Conservation (phyloP, 1,284 basidiomycete genomes). For the Porogramme epimiltina region DNA sequence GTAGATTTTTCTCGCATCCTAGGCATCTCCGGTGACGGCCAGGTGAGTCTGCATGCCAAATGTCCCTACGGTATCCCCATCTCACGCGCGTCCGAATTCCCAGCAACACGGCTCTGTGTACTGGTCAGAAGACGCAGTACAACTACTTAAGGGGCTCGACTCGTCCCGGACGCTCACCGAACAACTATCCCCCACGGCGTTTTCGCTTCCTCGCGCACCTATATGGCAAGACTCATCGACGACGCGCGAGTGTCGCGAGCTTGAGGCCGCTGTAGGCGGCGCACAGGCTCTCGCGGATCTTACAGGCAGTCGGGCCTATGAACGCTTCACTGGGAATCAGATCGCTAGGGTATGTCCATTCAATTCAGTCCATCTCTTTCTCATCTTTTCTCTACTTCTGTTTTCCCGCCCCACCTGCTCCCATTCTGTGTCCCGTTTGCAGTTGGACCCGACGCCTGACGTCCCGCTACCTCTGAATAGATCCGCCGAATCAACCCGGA, state of each 20-base stretch:
- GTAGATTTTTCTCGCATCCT: conserved; percentile 62
- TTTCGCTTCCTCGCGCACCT: conserved; percentile 72
- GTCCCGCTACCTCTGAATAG: conserved; percentile 33
- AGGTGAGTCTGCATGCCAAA: conserved; percentile 42
- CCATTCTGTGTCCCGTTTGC: neutral
- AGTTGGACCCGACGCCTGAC: neutral
- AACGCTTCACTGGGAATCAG: conserved; percentile 87
- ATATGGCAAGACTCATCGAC: conserved; percentile 96
- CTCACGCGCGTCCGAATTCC: no score
- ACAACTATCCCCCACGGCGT: conserved; percentile 64
- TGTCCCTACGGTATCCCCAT: neutral
- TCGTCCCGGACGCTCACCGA: conserved; percentile 49
- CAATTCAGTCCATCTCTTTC: conserved; percentile 15
- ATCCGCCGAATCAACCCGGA: conserved; percentile 61
- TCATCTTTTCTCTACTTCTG: neutral
- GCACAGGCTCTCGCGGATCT: conserved; percentile 70
- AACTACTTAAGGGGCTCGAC: conserved; percentile 58
- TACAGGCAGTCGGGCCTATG: conserved; percentile 85
- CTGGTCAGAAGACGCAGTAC: conserved; percentile 67
- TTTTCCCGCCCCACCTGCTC: neutral
- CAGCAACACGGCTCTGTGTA: conserved; percentile 94
- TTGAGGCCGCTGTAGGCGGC: conserved; percentile 73
- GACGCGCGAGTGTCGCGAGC: conserved; percentile 66
- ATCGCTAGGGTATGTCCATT: conserved; percentile 64
- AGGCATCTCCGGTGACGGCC: conserved; percentile 76